Evolutionary conservation across 306 rosid genomes (phyloP).

Genomic region (Sindora glabra): DNA sequence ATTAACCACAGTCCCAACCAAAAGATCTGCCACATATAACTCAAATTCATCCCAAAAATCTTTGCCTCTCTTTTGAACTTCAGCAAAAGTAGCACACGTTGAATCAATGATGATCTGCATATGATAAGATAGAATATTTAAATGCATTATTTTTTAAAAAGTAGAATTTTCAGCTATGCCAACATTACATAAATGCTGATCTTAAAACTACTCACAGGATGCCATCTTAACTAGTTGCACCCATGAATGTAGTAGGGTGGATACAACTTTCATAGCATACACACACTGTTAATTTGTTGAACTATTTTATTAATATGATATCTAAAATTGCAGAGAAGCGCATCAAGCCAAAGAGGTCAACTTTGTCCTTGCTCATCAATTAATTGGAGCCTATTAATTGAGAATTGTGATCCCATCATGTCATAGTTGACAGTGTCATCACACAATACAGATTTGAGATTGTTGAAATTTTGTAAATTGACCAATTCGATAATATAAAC

Average conservation of each 20-base stretch:
- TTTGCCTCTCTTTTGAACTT: conserved; percentile 88
- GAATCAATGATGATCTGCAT: conserved; percentile 82
- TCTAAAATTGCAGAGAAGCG: not conserved
- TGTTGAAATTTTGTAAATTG: not conserved
- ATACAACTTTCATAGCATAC: not conserved
- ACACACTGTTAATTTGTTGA: conserved; percentile 2
- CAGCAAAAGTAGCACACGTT: conserved; percentile 88
- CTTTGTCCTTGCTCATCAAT: not conserved
- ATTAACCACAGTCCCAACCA: conserved; percentile 78
- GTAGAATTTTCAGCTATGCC: not conserved
- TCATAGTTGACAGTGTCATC: not conserved
- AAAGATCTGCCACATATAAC: conserved; percentile 88
- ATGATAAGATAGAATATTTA: conserved; percentile 4
- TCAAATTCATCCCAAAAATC: conserved; percentile 92
- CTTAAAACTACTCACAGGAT: not conserved
- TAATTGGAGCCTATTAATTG: not conserved
- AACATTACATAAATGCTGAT: conserved; percentile 2
- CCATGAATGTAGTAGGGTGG: not conserved
- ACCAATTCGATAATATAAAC: not conserved
- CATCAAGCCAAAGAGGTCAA: not conserved
- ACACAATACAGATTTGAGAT: not conserved
- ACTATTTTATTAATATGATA: not conserved
- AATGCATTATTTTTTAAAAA: not conserved
- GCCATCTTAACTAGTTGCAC: not conserved
- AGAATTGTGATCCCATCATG: not conserved